These are phyloP conservation scores for Suillus discolor DNA, from an alignment of 768 basidiomycete species.

Conservation along the genomic window DNA sequence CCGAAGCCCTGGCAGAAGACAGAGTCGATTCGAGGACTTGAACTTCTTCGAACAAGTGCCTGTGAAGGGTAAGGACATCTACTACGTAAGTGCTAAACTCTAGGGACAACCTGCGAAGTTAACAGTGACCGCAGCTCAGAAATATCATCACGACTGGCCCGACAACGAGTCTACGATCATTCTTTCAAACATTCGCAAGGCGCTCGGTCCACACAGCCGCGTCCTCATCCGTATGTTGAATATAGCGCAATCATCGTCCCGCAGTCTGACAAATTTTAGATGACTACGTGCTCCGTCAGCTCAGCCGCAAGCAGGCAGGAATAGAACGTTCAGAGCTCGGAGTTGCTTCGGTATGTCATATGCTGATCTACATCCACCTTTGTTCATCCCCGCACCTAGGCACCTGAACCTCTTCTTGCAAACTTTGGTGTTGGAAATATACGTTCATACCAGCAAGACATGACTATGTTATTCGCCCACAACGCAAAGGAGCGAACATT, in stretches of 20 bases:
- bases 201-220: conserved; percentile 25
- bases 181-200: no score
- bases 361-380: neutral
- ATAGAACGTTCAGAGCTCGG: conserved; percentile 18
- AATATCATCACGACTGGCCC: conserved; percentile 33
- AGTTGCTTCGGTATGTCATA: conserved; percentile 10
- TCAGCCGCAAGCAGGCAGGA: no score
- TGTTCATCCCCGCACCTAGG: conserved; percentile 18
- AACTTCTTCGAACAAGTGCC: conserved; percentile 33
- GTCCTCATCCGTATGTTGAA: conserved; percentile 33
- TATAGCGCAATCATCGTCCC: neutral
- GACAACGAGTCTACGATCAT: no score
- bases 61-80: conserved; percentile 29
- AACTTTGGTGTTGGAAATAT: conserved; percentile 5
- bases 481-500: conserved; percentile 38
- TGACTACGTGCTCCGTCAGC: conserved; percentile 20
- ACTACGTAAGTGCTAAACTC: conserved; percentile 31
- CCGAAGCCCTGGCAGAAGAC: conserved; percentile 23
- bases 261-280: conserved; percentile 16
- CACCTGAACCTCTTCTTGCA: conserved; percentile 19
- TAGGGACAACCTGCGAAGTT: neutral
- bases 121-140: conserved; percentile 16
- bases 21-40: conserved; percentile 30
- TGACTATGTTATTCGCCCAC: conserved; percentile 30
- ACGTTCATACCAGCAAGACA: conserved; percentile 31